Evolutionary conservation across 768 basidiomycete genomes (phyloP).

Genomic region (Panaeolus papilionaceus): DNA sequence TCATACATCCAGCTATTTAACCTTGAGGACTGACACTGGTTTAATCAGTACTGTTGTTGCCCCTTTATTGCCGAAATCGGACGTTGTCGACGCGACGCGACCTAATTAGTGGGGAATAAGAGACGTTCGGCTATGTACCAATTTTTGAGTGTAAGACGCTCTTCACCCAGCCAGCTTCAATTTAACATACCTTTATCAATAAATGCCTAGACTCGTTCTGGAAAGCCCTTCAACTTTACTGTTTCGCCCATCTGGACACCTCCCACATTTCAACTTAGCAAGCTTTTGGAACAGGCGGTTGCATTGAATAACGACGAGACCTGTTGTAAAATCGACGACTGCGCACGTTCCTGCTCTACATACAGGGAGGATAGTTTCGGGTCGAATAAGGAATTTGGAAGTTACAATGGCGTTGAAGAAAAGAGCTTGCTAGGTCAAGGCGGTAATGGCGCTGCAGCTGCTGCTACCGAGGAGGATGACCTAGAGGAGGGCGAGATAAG

Average conservation of each 20-base stretch:
- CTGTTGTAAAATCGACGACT: not conserved
- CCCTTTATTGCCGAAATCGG: no score
- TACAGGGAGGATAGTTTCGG: not conserved
- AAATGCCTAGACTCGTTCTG: no score
- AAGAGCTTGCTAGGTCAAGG: not conserved
- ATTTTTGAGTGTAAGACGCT: no score
- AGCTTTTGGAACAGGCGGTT: not conserved
- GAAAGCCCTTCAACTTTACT: no score
- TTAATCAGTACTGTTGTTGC: no score
- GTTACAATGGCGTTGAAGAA: not conserved
- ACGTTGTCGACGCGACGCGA: no score
- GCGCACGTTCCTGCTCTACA: not conserved
- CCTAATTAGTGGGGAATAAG: no score
- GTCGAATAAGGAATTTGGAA: not conserved
- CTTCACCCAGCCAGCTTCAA: no score
- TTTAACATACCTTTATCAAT: no score
- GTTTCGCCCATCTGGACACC: not conserved
- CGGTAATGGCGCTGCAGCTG: not conserved
- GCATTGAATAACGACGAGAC: not conserved
- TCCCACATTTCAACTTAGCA: not conserved
- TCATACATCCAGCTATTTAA: no score
- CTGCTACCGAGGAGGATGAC: not conserved
- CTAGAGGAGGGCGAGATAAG: not conserved
- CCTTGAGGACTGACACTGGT: no score
- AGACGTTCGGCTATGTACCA: no score